Conservation (phyloP, 768 basidiomycete species). For the Suillus discolor region DNA sequence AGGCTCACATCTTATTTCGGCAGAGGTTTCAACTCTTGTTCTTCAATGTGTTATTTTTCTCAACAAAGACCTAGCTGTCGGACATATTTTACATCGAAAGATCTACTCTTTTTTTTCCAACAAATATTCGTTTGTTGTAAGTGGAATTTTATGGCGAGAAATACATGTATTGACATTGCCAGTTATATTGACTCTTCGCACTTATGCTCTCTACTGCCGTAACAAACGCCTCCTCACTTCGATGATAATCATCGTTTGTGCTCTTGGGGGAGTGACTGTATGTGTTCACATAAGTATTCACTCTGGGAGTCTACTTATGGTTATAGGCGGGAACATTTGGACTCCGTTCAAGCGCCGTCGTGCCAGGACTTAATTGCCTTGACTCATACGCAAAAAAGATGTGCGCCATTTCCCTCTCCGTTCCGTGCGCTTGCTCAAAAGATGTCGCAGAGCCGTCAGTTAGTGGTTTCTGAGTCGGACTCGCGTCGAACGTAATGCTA, state of each 20-base stretch:
- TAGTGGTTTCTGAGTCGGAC: background rate
- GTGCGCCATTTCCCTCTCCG: background rate
- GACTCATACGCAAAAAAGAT: background rate
- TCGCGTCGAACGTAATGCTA: background rate
- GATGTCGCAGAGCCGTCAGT: background rate
- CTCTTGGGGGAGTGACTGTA: conserved; percentile 40
- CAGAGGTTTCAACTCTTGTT: conserved; percentile 10
- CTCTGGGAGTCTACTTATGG: background rate
- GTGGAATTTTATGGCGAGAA: conserved; percentile 17
- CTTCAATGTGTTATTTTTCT: background rate
- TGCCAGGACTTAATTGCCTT: background rate
- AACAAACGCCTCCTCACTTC: conserved; percentile 40
- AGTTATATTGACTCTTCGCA: conserved; percentile 51
- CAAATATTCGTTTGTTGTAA: conserved; percentile 51
- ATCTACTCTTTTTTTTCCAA: conserved; percentile 43
- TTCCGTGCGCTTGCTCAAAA: background rate
- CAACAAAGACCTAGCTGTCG: conserved; percentile 38
- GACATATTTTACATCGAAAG: conserved; percentile 40
- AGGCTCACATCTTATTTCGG: background rate
- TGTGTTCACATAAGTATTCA: conserved; percentile 20
- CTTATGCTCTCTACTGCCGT: conserved; percentile 52
- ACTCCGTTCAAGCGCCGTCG: background rate
- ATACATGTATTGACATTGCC: background rate
- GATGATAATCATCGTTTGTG: conserved; percentile 35
- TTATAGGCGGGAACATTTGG: background rate